Conservation (phyloP, 495 filamentous ascomycete genomes). For the Aspergillus biplanus region DNA sequence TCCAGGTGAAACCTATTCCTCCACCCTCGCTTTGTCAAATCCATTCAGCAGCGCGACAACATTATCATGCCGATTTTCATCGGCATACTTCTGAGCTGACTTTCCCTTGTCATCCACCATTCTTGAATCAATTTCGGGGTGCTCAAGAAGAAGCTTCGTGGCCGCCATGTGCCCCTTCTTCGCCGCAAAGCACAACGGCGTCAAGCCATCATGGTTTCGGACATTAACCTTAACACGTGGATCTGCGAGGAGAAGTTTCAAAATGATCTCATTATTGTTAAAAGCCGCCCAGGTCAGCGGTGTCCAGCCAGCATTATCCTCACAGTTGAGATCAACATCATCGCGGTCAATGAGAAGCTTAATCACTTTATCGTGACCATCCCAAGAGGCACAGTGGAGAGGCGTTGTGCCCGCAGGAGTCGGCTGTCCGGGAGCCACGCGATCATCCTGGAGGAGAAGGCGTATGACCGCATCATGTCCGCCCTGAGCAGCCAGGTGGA, state of each 20-base stretch:
- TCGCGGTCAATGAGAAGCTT: background rate
- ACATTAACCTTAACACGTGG: slow-evolving; percentile 1
- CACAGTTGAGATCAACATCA: background rate
- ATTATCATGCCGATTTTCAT: background rate
- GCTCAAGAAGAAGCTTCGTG: background rate
- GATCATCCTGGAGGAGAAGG: background rate
- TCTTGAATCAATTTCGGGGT: background rate
- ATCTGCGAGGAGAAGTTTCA: background rate
- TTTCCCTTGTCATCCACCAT: background rate
- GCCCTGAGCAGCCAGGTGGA: background rate
- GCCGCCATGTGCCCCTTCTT: background rate
- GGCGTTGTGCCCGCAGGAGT: background rate
- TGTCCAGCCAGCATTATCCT: background rate
- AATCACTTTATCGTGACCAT: background rate
- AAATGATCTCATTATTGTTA: background rate
- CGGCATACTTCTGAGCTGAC: background rate
- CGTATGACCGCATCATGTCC: background rate
- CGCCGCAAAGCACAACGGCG: background rate
- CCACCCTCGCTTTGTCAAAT: too few species aligned
- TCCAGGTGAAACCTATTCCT: too few species aligned
- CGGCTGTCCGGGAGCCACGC: background rate
- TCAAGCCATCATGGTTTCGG: background rate
- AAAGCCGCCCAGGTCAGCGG: background rate
- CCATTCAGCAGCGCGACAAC: background rate
- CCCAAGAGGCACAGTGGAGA: background rate